A percentile compares a stretch with the other conserved stretches of the same genome.
Conservation (phyloP, 1,284 basidiomycete species). For the Exobasidium rhododendri region DNA sequence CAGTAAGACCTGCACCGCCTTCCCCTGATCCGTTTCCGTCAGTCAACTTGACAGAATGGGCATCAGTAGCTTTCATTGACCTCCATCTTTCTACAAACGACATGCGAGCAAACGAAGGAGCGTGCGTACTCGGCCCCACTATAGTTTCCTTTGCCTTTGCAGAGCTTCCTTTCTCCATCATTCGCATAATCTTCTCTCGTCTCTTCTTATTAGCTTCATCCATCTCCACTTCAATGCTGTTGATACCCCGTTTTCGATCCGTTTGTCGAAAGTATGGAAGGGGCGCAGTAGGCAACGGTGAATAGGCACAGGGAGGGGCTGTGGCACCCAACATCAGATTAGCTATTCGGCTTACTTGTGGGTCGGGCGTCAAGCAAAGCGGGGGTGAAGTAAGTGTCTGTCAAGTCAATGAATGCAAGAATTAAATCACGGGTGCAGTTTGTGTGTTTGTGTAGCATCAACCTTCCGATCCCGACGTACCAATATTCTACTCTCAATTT, state of each 20-base stretch:
- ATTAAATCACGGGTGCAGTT: too few relatives aligned
- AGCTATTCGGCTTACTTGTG: slow-evolving; percentile 46
- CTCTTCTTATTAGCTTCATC: slow-evolving; percentile 32
- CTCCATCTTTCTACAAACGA: slow-evolving; percentile 42
- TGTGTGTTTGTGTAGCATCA: neutral
- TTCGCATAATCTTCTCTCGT: slow-evolving; percentile 45
- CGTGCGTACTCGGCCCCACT: slow-evolving; percentile 6
- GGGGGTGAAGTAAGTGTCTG: slow-evolving; percentile 43
- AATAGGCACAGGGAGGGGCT: slow-evolving; percentile 32
- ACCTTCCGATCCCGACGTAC: neutral
- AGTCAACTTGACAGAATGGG: slow-evolving; percentile 26
- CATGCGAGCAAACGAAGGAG: slow-evolving; percentile 23
- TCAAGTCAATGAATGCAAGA: slow-evolving; percentile 9
- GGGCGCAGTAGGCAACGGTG: slow-evolving; percentile 24
- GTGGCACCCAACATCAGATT: slow-evolving; percentile 49
- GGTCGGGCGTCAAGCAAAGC: slow-evolving; percentile 47
- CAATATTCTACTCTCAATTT: slow-evolving; percentile 46
- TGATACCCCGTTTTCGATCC: slow-evolving; percentile 17
- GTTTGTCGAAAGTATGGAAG: slow-evolving; percentile 18
- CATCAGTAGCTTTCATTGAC: slow-evolving; percentile 32
- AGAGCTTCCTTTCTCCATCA: slow-evolving; percentile 43
- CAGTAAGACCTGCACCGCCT: neutral
- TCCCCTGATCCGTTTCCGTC: slow-evolving; percentile 14
- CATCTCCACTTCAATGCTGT: slow-evolving; percentile 43
- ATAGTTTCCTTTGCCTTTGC: neutral